Conservation (phyloP, 2,329 filamentous ascomycete species). For the Pestalotiopsis sp. region DNA sequence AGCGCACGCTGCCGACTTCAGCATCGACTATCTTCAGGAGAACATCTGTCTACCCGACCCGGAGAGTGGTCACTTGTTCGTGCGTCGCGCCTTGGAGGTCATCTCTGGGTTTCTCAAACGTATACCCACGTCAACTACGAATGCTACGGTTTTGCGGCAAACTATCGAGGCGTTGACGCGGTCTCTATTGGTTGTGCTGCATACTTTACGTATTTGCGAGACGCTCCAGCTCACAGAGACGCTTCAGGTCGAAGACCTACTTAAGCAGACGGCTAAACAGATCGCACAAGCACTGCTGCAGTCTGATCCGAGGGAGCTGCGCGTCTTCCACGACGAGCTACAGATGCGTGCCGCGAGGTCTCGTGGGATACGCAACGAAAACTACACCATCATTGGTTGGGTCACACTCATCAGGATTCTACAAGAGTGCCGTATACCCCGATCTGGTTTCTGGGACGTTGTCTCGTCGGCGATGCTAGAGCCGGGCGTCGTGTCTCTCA, state of each 20-base stretch:
- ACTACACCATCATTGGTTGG: constrained; percentile 56
- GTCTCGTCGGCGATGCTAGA: constrained; percentile 45
- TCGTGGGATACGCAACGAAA: constrained; percentile 52
- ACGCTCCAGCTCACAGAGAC: constrained; percentile 35
- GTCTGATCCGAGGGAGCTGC: constrained; percentile 45
- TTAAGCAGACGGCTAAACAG: constrained; percentile 44
- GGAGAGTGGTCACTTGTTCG: constrained; percentile 41
- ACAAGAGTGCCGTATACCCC: constrained; percentile 50
- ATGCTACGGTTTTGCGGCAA: constrained; percentile 26
- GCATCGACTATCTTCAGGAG: constrained; percentile 50
- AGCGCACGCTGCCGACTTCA: constrained; percentile 43
- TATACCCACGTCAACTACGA: constrained; percentile 23
- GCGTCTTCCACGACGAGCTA: constrained; percentile 49
- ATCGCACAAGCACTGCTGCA: constrained; percentile 43
- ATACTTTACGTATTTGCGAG: constrained; percentile 46
- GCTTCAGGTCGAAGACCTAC: constrained; percentile 50
- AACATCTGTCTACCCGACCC: constrained; percentile 41
- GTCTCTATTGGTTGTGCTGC: constrained; percentile 39
- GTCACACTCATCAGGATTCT: constrained; percentile 58
- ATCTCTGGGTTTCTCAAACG: constrained; percentile 43
- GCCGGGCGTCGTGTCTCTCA: constrained; percentile 34
- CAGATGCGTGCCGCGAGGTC: constrained; percentile 48
- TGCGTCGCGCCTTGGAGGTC: constrained; percentile 45
- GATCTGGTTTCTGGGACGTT: constrained; percentile 64
- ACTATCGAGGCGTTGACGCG: constrained; percentile 39